Conservation (phyloP, 2,329 filamentous ascomycete genomes). For the Akanthomyces dipterigenus region DNA sequence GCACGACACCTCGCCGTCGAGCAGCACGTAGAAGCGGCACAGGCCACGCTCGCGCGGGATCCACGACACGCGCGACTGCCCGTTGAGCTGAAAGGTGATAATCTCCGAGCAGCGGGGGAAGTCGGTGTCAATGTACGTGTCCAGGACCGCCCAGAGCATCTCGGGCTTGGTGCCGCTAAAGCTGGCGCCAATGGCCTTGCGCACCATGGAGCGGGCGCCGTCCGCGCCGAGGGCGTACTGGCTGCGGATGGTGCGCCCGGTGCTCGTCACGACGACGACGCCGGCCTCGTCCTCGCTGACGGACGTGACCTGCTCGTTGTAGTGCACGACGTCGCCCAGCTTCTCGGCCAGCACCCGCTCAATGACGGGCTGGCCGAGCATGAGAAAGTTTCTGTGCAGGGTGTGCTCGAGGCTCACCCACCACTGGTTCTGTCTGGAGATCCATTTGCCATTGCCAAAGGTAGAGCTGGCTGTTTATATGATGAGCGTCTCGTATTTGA, state of each 20-base stretch:
- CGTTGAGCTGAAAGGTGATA: conserved; percentile 39
- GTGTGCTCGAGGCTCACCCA: conserved; percentile 39
- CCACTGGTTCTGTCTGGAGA: conserved; percentile 40
- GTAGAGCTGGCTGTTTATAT: conserved; percentile 36
- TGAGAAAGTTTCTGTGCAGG: conserved; percentile 41
- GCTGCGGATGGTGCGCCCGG: conserved; percentile 26
- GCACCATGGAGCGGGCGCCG: conserved; percentile 42
- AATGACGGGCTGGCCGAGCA: conserved; percentile 42
- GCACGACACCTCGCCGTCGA: conserved; percentile 38
- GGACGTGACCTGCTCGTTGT: conserved; percentile 29
- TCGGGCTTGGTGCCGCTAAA: conserved; percentile 42
- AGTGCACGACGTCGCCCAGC: conserved; percentile 28
- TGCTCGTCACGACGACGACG: conserved; percentile 29
- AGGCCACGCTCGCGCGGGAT: conserved; percentile 41
- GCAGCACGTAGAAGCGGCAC: conserved; percentile 40
- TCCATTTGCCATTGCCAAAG: conserved; percentile 39
- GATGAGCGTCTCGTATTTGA: neutral
- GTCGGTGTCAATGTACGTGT: conserved; percentile 42
- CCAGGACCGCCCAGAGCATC: conserved; percentile 43
- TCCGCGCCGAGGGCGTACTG: conserved; percentile 46
- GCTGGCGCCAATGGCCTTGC: conserved; percentile 30
- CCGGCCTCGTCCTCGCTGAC: conserved; percentile 53
- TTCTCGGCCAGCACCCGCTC: conserved; percentile 32
- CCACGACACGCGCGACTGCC: conserved; percentile 40
- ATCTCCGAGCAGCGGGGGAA: conserved; percentile 40